Conservation (phyloP, 2,329 filamentous ascomycete species). For the Hyphodiscus sp. region DNA sequence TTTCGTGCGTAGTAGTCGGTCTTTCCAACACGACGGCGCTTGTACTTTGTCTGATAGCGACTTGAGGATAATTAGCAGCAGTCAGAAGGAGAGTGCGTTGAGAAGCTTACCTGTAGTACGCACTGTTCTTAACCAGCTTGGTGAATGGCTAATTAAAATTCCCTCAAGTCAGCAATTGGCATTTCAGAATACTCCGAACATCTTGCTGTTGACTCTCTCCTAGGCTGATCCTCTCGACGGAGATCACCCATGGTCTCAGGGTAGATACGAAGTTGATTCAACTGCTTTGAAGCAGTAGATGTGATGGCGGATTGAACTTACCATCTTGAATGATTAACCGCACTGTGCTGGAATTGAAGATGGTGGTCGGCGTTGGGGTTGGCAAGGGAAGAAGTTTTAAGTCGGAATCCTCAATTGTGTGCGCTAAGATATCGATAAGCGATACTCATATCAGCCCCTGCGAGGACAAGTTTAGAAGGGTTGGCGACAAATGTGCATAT, state of each 20-base stretch:
- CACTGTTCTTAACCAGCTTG: constrained; percentile 95
- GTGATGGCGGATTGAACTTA: constrained; percentile 44
- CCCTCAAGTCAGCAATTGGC: constrained; percentile 99
- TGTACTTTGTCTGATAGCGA: constrained; percentile 99
- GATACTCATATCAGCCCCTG: not conserved
- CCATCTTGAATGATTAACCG: constrained; percentile 53
- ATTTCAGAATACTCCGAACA: constrained; percentile 97
- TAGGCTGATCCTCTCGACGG: constrained; percentile 20
- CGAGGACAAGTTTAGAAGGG: not conserved
- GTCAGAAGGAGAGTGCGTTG: constrained; percentile 21
- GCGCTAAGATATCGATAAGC: not conserved
- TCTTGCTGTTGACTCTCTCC: constrained; percentile 70
- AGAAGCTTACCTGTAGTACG: constrained; percentile 88
- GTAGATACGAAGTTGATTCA: not conserved
- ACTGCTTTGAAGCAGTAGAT: constrained; percentile 9
- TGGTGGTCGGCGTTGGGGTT: constrained; percentile 27
- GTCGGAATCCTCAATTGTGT: not conserved
- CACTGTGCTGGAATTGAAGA: constrained; percentile 36
- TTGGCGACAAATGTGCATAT: not conserved
- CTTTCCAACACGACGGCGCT: constrained; percentile 91
- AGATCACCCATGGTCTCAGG: constrained; percentile 11
- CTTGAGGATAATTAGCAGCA: constrained; percentile 40
- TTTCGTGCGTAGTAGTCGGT: constrained; percentile 99
- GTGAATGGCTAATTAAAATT: constrained; percentile 66
- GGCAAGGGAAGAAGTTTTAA: constrained; percentile 3